Evolutionary conservation across 306 rosid species (phyloP), one percentile per base, ranked within the genome.

Genomic region (Inga laurina): DNA sequence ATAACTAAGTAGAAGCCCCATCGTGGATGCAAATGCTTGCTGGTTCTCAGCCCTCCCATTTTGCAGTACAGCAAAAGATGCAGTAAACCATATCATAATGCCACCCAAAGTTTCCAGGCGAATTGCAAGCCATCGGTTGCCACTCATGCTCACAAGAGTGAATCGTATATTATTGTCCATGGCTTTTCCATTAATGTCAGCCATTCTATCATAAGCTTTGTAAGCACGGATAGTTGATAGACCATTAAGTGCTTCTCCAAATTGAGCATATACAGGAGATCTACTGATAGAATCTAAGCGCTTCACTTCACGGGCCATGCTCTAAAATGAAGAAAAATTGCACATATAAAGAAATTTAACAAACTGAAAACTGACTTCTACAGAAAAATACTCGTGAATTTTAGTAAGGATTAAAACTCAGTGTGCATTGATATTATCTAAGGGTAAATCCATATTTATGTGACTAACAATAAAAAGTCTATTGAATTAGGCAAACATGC

Each of bases 211-310:
- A 73, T 95, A 95, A 49, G 99, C 98, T 88, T 93, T 88, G 85
- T 92, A 95, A 72, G 97, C 98, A 6, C 98, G 98, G 66, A 95
- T 95, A 0, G 96, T 88, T 84, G 94, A 78, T 80, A 95, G 75
- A 80, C 99, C 99, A 83, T 95, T 93, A 75, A 95, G 85, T 43
- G 99, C 98, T 91, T 95, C 99, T 76, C 97, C 92, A 87, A 95
- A 93, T 85, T 95, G 99, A 56, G 98, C 99, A 88, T 95, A 95
- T 74, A 95, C 96, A 46, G 99, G 99, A 61, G 99, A 95, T 90
- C 99, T 88, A 84, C 95, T 95, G 39, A 90, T 83, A 52, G 99
- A 95, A 86, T 95, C 99, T 68, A 95, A 81, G 70, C 99, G 94
- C 91, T 95, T 95, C 57, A 95, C 94, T 84, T 95, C 99, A 8